A percentile compares a stretch with the other conserved stretches of the same genome.
Conservation (phyloP, 495 filamentous ascomycete species). For the Aspergillus coremiiformis region DNA sequence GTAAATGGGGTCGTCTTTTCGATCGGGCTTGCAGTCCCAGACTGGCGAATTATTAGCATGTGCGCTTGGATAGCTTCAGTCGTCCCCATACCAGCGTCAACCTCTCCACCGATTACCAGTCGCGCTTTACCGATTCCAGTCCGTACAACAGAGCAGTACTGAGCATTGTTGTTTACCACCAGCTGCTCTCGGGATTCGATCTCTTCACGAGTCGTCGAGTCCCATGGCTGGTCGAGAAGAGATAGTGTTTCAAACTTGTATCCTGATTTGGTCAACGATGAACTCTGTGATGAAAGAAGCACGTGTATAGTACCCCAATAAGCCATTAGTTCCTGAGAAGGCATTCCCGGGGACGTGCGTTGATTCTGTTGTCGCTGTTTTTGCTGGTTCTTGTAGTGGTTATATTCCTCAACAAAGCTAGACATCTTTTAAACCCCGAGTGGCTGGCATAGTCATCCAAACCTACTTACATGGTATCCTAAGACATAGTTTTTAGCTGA, state of each 20-base stretch:
- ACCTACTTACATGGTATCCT: conserved; percentile 70
- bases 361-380: conserved; percentile 46
- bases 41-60: conserved; percentile 38
- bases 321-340: conserved; percentile 59
- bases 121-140: conserved; percentile 70
- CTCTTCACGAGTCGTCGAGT: conserved; percentile 55
- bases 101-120: conserved; percentile 85
- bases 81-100: conserved; percentile 66
- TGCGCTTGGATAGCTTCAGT: background rate
- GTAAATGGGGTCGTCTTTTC: conserved; percentile 60
- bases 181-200: conserved; percentile 69
- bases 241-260: conserved; percentile 94
- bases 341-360: conserved; percentile 44
- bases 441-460: background rate
- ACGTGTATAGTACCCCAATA: conserved; percentile 45
- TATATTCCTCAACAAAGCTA: conserved; percentile 93
- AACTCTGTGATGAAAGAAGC: background rate
- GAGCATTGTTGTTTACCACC: conserved; percentile 76
- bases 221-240: conserved; percentile 66
- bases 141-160: conserved; percentile 88
- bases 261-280: conserved; percentile 42
- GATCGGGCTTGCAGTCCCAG: conserved; percentile 70
- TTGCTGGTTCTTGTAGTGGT: conserved; percentile 53
- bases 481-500: conserved; percentile 16
- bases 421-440: conserved; percentile 5